Base-by-base conservation (phyloP, 352 stramenopile genomes). In the Globisporangium spiculum region DNA sequence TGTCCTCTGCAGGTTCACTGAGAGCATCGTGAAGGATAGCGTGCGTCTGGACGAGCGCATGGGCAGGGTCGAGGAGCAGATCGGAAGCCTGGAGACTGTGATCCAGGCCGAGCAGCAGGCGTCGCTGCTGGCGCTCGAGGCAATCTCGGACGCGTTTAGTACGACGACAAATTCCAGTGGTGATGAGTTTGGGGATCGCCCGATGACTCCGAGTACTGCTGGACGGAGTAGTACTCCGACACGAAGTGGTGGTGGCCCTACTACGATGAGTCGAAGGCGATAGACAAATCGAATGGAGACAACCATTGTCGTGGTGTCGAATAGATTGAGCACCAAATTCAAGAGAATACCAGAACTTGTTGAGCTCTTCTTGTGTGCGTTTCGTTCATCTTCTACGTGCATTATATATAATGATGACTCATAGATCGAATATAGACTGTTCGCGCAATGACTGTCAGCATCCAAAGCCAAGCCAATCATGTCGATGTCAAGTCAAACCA, bases 81-180 rank as follows among this genome's bases (percentile, higher is more conserved):
- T 92, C n/a, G 72, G 46, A 0, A 75, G 68, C 16, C 67, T 92
- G 2, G 84, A 90, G 36, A 65, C 67, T 0, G 77, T 92, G 32
- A 84, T 92, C 55, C 80, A 92, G 60, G 78, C 80, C 3, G 84
- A 92, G 65, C 84, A 92, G 60, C 81, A 92, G 72, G 80, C 84
- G 3, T 90, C 81, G 22, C 71, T 92, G 26, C 66, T 89, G 27
- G 84, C 84, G 12, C 71, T 92, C 22, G 81, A 92, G 36, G 84
- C 84, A 4, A 90, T 92, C 44, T 92, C 84, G 30, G 83, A 89
- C 41, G 84, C 84, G 16, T 89, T 44, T 16, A 44, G 10, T 18
- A 44, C 36, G 36, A 44, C 36, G 6, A 36, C 32, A 36, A 36
- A 36, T 44, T 44, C 36, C 1, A 44, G 4, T 44, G 14, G 36